Percentiles rank a stretch among this genome's conserved stretches.
These are phyloP conservation scores for Collybia sp. DNA, from an alignment of 768 basidiomycete genomes.

Conservation along the genomic window DNA sequence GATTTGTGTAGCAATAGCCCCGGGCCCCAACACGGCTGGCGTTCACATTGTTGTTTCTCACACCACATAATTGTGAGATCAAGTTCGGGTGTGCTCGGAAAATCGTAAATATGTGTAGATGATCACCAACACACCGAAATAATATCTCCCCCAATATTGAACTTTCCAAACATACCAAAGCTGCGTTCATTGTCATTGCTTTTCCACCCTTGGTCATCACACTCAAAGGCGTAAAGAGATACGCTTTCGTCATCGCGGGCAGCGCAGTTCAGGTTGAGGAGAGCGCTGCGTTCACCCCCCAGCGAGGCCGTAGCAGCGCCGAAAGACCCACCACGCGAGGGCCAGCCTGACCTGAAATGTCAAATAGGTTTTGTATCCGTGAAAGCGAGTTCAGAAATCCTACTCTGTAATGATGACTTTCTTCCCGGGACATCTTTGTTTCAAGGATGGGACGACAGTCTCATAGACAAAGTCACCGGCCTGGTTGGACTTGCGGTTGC, in stretches of 20 bases:
- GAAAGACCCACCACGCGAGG: conserved; percentile 26
- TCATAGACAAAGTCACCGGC: conserved; percentile 33
- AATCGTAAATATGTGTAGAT: too few species aligned
- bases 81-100: too few species aligned
- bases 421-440: conserved; percentile 31
- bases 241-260: conserved; percentile 22
- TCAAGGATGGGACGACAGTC: conserved; percentile 30
- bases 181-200: conserved; percentile 30
- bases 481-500: conserved; percentile 21
- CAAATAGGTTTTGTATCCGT: too few species aligned
- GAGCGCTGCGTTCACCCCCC: conserved; percentile 25
- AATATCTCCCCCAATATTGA: conserved; percentile 19
- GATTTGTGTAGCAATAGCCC: too few species aligned
- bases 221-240: conserved; percentile 31
- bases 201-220: conserved; percentile 34
- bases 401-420: conserved; percentile 32
- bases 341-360: conserved; percentile 35
- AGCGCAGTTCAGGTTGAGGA: conserved; percentile 31
- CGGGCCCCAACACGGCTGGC: too few species aligned
- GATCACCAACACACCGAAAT: conserved; percentile 19
- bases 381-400: too few species aligned
- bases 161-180: conserved; percentile 32
- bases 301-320: conserved; percentile 26
- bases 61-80: not conserved
- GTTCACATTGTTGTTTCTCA: not conserved